Percentiles rank a stretch among this genome's conserved stretches.
Evolutionary conservation across 805 yeast genomes (phyloP).

Genomic region (Barnettozyma californica): DNA sequence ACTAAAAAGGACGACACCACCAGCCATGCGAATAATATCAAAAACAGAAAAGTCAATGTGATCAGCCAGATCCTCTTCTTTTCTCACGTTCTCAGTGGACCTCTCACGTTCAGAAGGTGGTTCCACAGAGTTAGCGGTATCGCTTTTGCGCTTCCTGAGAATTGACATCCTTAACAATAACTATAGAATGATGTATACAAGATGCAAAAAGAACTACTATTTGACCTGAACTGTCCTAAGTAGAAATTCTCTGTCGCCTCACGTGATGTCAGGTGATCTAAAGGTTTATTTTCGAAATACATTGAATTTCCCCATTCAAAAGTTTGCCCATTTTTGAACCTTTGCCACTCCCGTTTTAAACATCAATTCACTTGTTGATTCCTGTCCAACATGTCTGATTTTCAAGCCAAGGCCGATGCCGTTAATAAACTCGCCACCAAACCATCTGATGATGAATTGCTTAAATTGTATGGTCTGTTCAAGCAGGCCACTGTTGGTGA

Average conservation of each 20-base stretch:
- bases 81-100: background rate
- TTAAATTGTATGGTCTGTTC: slow-evolving; percentile 84
- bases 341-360: background rate
- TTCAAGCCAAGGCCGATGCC: slow-evolving; percentile 49
- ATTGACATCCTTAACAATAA: background rate
- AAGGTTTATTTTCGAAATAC: too few species aligned
- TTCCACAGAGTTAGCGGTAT: background rate
- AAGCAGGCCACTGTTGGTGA: slow-evolving; percentile 98
- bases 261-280: background rate
- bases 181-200: too few species aligned
- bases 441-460: slow-evolving; percentile 83
- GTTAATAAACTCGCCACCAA: slow-evolving; percentile 69
- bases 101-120: background rate
- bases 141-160: background rate
- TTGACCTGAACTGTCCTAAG: too few species aligned
- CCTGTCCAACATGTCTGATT: slow-evolving; percentile 7
- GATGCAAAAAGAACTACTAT: too few species aligned
- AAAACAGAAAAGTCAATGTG: slow-evolving; percentile 1
- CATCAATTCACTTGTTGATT: background rate
- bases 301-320: background rate
- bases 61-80: background rate
- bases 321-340: background rate
- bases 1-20: slow-evolving; percentile 16
- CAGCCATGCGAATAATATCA: slow-evolving; percentile 20
- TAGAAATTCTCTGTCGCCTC: background rate